Evolutionary conservation across 768 basidiomycete species (phyloP), one percentile per base, ranked within the genome.

Genomic region (Tricholoma furcatifolium): DNA sequence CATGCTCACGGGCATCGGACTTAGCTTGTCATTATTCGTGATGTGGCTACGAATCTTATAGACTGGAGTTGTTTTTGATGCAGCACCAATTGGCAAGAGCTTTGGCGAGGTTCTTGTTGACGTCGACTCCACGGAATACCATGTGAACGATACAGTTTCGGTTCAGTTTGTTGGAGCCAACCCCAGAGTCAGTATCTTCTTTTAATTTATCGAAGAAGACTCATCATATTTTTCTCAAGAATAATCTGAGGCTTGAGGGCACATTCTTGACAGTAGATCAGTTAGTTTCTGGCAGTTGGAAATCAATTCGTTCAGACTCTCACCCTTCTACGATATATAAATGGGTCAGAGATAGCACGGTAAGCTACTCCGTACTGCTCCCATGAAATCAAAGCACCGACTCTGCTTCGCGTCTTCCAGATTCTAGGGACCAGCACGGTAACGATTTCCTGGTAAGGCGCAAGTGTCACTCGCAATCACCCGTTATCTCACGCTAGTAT

Each of bases 131-230:
- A 64, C 74, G 5, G 53, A 79, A 7, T 91, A 88, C 66, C 64
- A 60, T 35, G 75, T 70, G 7, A 84, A 85, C 12, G 74, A 84
- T 31, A 84, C 74, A 4, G 88, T 88, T 50, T 63, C 65, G 9
- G 85, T 78, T 12, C 72, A 74, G 46, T 91, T 91, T 56, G 82
- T 87, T 43, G 88, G 87, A 41, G 89, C 88, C 38, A 88, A 89
- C 64, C 90, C 88, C 0, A 75, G 89, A 69, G 87, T 88, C 58
- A 57, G 81, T 65, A 30, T 31, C 36, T 46, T 43, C 7, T 48
- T 14, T 30, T 6, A 27, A 18, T 49, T 23, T 4, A 34, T 39
- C 18, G 6, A 40, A 18, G 40, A 35, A 36, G 34, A 51, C 23
- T n/a, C 36, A 24, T 46, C 27, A 54, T 47, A 43, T 36, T 6